Evolutionary conservation across 768 basidiomycete species (phyloP), one percentile per base, ranked within the genome.

Genomic region (Mycena indigotica): DNA sequence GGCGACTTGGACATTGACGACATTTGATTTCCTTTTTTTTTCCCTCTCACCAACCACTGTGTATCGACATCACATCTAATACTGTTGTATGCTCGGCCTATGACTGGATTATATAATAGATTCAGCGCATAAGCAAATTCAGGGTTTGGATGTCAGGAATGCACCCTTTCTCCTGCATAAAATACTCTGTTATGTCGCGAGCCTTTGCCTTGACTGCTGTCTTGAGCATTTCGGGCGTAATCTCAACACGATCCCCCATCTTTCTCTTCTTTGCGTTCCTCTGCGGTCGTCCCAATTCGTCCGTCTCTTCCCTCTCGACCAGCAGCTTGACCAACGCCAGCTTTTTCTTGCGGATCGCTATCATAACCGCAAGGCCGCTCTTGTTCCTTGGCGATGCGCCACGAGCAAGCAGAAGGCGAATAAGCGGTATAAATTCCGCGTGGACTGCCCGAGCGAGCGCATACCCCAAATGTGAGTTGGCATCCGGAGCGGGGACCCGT

Each of bases 1-100:
- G 91, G 84, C 53, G 92, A 93, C 67, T 81, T 94, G 66, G 91
- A 94, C 73, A 91, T 93, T 73, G 91, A 94, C 69, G 92, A 93
- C 70, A 92, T 94, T 74, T 93, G 82, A 30, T 53, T 50, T 5
- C 28, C 25, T 55, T 53, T 46, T 53, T 55, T 62, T 50, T 30
- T 28, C 61, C 38, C 60, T 53, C 26, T 57, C 57, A 50, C 53
- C 60, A 50, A 56, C 38, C 1, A 56, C 61, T 53, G 57, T 59
- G 54, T 66, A 69, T 58, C 68, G 64, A 55, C 58, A 55, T 58
- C 60, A 41, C 55, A 40, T 19, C 56, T 58, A 58, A 63, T 63
- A 62, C 54, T 41, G 53, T 64, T 57, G 56, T 54, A 46, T 55
- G 40, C 53, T 29, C 48, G 53, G 52, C 49, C 58, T 52, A 35